Base-by-base conservation (phyloP, 1,284 basidiomycete genomes). In the Irpex sp. region DNA sequence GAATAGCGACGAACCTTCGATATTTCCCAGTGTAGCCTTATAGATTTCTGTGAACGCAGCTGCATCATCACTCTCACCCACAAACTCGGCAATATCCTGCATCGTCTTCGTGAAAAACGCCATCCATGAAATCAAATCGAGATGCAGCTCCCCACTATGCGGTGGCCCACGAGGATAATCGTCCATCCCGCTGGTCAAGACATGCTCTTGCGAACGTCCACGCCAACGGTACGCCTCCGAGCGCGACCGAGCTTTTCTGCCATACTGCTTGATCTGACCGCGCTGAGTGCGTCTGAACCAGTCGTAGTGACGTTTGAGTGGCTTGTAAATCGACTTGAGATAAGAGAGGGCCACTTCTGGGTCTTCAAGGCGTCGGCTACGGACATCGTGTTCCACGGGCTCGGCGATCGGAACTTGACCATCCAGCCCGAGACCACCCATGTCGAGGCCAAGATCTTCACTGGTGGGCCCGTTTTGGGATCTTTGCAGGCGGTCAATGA, bases 281-380 rank as follows among this genome's bases (percentile, higher is more conserved):
- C 92, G 86, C 75, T 98, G 96, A 2, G 96, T 97, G 59, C 89
- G 87, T 34, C 94, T 85, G 85, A 97, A 97, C 96, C 96, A 98
- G 63, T 93, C 88, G 73, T 97, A 98, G 75, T 98, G 96, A 17
- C 92, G 84, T 68, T 92, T 92, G 11, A 97, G 82, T 4, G 92
- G 89, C 31, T 80, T 78, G 72, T 98, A 98, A 64, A 97, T 92
- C 3, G 87, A 88, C 57, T 81, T 84, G 57, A 97, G 82, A 77
- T 88, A 96, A 1, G 78, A 72, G 3, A 86, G 77, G 0, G 91
- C 90, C 8, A 89, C 79, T 19, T 85, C 80, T 1, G 85, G 85
- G 51, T 85, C 79, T 63, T 83, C 75, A 38, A 93, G 75, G 68
- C 87, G 84, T 47, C 77, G 75, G 65, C 79, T 83, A 21, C 81